These are phyloP conservation scores for Agaricus subrufescens DNA, from an alignment of 768 basidiomycete species.

Conservation along the genomic window DNA sequence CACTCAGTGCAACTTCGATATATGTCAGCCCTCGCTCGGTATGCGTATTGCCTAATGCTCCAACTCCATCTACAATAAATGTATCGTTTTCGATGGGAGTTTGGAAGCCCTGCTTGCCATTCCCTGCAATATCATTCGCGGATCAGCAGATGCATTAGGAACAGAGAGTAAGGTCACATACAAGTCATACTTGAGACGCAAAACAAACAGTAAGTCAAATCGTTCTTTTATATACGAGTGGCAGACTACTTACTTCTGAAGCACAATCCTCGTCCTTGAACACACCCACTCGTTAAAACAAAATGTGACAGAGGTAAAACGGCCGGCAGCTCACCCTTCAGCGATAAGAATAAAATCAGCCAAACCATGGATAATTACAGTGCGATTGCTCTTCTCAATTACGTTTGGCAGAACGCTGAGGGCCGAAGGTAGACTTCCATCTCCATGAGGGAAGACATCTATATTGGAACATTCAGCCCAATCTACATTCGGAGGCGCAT, in stretches of 20 bases:
- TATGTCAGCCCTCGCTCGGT: conserved; percentile 66
- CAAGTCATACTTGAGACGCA: conserved; percentile 35
- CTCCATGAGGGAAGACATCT: conserved; percentile 59
- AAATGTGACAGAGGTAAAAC: neutral
- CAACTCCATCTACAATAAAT: conserved; percentile 68
- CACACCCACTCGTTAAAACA: neutral
- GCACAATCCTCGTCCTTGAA: conserved; percentile 49
- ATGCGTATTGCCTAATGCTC: conserved; percentile 61
- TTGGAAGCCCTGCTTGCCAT: conserved; percentile 69
- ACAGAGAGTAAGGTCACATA: conserved; percentile 7
- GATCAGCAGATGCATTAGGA: neutral
- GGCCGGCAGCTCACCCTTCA: conserved; percentile 50
- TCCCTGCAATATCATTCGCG: conserved; percentile 27
- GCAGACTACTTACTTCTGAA: conserved; percentile 50
- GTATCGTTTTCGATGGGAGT: conserved; percentile 60
- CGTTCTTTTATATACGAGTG: too few relatives aligned
- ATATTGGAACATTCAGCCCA: conserved; percentile 64
- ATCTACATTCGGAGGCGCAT: conserved; percentile 53
- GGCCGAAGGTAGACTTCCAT: conserved; percentile 55
- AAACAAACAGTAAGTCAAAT: neutral
- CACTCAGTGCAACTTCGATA: conserved; percentile 60
- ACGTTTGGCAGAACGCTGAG: conserved; percentile 67
- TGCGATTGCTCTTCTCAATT: conserved; percentile 68
- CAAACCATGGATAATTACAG: conserved; percentile 67
- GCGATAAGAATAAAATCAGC: conserved; percentile 72